These are phyloP conservation scores for Arthrocladium fulminans DNA, from an alignment of 2,329 filamentous ascomycete species.

Conservation along the genomic window DNA sequence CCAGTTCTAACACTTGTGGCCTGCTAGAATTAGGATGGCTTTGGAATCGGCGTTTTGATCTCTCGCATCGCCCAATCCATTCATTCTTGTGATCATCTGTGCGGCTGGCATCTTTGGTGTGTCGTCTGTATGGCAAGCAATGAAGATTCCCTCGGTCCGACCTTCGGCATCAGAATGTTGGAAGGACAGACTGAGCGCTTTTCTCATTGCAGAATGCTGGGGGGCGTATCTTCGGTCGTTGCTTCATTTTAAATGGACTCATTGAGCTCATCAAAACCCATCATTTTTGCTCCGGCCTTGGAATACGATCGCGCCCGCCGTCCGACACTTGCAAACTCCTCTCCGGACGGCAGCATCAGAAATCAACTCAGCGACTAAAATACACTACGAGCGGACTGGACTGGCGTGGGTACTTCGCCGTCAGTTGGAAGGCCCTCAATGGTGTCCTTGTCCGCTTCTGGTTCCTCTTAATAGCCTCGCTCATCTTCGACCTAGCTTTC, in stretches of 20 bases:
- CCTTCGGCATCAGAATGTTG: background rate
- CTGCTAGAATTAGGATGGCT: slow-evolving; percentile 1
- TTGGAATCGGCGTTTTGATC: background rate
- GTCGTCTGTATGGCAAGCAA: background rate
- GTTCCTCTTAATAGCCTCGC: background rate
- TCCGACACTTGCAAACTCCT: background rate
- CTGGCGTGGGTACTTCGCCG: background rate
- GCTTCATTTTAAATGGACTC: background rate
- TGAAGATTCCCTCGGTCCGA: background rate
- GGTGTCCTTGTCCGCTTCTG: background rate
- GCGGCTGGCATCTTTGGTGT: background rate
- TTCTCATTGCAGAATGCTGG: background rate
- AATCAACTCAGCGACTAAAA: background rate
- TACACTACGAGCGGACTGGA: background rate
- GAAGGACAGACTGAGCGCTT: background rate
- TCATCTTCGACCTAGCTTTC: slow-evolving; percentile 2
- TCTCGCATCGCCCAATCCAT: background rate
- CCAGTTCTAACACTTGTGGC: slow-evolving; percentile 3
- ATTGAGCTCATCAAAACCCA: slow-evolving; percentile 1
- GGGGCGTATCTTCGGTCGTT: background rate
- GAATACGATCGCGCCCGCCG: background rate
- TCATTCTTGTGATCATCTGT: background rate
- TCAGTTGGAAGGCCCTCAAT: background rate
- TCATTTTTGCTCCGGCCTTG: background rate
- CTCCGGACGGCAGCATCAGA: background rate